These are phyloP conservation scores for Ogataea allantospora DNA, from an alignment of 805 yeast species.

Conservation along the genomic window DNA sequence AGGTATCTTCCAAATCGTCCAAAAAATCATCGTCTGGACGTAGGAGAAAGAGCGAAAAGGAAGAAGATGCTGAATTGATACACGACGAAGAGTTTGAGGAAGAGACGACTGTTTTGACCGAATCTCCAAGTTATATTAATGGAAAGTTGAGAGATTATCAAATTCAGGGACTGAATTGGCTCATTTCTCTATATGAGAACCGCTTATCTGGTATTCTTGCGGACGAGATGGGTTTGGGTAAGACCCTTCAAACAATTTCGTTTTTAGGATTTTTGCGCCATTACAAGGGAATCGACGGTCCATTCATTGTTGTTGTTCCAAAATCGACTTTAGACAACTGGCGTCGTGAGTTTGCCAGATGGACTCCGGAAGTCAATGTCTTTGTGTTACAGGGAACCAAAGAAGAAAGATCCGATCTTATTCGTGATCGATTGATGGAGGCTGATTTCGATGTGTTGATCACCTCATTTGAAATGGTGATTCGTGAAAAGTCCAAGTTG, in stretches of 20 bases:
- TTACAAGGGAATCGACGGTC: slow-evolving; percentile 77
- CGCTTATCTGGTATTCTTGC: slow-evolving; percentile 90
- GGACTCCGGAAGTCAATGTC: slow-evolving; percentile 94
- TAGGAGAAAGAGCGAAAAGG: slow-evolving; percentile 87
- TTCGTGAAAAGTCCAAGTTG: slow-evolving; percentile 78
- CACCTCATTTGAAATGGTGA: slow-evolving; percentile 91
- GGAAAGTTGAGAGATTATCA: slow-evolving; percentile 90
- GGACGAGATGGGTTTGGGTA: slow-evolving; percentile 98
- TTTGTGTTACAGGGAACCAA: slow-evolving; percentile 87
- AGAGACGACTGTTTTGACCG: slow-evolving; percentile 72
- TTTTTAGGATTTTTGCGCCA: slow-evolving; percentile 87
- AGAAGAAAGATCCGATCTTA: slow-evolving; percentile 65
- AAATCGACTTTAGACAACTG: slow-evolving; percentile 95
- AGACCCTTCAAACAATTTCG: slow-evolving; percentile 91
- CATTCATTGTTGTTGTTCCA: slow-evolving; percentile 89
- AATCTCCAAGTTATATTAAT: slow-evolving; percentile 73
- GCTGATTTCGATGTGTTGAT: slow-evolving; percentile 88
- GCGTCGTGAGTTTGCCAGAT: slow-evolving; percentile 88
- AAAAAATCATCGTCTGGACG: slow-evolving; percentile 36
- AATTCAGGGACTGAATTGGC: slow-evolving; percentile 93
- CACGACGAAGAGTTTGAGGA: slow-evolving; percentile 73
- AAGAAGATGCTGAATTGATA: slow-evolving; percentile 90
- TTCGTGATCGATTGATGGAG: slow-evolving; percentile 56
- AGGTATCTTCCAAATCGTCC: slow-evolving; percentile 35
- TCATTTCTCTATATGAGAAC: slow-evolving; percentile 83